phyloP scores from a whole-genome alignment of 1,139 yeast genomes.

The Saccharomyces hybrid region DNA sequence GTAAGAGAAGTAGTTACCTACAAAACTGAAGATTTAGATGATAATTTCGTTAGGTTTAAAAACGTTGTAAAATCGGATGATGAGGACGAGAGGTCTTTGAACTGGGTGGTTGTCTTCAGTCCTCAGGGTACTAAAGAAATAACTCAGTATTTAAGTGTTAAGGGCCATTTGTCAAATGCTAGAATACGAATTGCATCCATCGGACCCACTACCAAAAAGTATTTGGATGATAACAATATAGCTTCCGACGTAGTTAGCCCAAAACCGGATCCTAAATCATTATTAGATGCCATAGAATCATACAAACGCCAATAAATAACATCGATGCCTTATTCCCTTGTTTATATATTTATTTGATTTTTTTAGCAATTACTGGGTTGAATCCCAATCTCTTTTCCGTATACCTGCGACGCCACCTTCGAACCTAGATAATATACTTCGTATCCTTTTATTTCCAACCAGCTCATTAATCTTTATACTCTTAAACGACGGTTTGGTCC shows the following conservation, averaged over 20 bases:
- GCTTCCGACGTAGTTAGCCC: slow-evolving; percentile 57
- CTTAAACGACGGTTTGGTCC: slow-evolving; percentile 27
- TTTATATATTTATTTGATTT: background rate
- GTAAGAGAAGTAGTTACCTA: slow-evolving; percentile 63
- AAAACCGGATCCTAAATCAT: slow-evolving; percentile 62
- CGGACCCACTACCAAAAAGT: slow-evolving; percentile 86
- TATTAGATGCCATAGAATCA: slow-evolving; percentile 36
- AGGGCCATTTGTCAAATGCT: background rate
- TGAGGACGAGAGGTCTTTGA: background rate
- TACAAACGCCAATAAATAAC: background rate
- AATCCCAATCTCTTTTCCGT: slow-evolving; percentile 21
- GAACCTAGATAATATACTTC: slow-evolving; percentile 24
- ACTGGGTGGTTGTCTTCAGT: slow-evolving; percentile 81
- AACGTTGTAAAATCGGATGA: slow-evolving; percentile 9
- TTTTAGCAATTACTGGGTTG: background rate
- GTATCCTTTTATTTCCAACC: slow-evolving; percentile 21
- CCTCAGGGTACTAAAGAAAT: slow-evolving; percentile 78
- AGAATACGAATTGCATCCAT: slow-evolving; percentile 61
- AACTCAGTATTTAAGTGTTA: slow-evolving; percentile 37
- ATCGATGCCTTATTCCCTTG: background rate
- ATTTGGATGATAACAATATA: slow-evolving; percentile 45
- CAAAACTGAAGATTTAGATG: slow-evolving; percentile 48
- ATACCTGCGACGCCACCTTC: slow-evolving; percentile 33
- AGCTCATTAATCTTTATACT: slow-evolving; percentile 29
- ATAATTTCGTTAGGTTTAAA: slow-evolving; percentile 39